These are phyloP conservation scores for Verticillium alfalfae DNA, from an alignment of 2,329 filamentous ascomycete genomes.

Conservation along the genomic window DNA sequence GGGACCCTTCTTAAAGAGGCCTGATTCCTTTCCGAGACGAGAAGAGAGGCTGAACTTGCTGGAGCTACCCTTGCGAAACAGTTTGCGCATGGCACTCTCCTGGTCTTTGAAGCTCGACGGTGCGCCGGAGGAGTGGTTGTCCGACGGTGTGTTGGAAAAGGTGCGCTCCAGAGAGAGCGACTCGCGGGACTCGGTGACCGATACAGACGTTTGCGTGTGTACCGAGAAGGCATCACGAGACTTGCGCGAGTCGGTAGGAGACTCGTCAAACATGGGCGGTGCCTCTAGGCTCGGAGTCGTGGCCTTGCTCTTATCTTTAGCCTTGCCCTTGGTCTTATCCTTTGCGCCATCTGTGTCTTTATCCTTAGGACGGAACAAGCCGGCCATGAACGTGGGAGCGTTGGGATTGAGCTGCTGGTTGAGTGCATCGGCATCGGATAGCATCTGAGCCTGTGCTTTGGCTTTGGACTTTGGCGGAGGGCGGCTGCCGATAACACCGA, in stretches of 20 bases:
- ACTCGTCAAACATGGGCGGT: constrained; percentile 35
- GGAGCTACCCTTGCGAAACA: constrained; percentile 61
- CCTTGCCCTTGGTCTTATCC: constrained; percentile 12
- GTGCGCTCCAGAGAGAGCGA: constrained; percentile 51
- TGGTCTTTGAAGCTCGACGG: constrained; percentile 36
- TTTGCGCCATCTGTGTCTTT: constrained; percentile 13
- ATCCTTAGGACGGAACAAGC: constrained; percentile 50
- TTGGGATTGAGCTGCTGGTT: constrained; percentile 74
- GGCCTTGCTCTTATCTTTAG: constrained; percentile 29
- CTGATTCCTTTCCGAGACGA: constrained; percentile 46
- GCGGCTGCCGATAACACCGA: constrained; percentile 75
- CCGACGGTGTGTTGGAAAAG: constrained; percentile 52
- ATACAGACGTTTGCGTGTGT: constrained; percentile 50
- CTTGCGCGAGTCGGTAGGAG: constrained; percentile 45
- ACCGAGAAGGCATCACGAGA: constrained; percentile 54
- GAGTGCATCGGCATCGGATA: constrained; percentile 24
- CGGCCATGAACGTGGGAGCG: constrained; percentile 79
- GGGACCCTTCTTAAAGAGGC: constrained; percentile 53
- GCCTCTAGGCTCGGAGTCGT: constrained; percentile 32
- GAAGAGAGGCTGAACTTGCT: constrained; percentile 61
- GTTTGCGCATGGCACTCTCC: constrained; percentile 53
- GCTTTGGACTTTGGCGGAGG: constrained; percentile 40
- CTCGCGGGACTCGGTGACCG: constrained; percentile 52
- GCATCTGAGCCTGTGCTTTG: constrained; percentile 22
- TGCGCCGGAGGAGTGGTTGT: constrained; percentile 36